Conservation (phyloP, 1,284 basidiomycete species). For the Ceratobasidium sp. region DNA sequence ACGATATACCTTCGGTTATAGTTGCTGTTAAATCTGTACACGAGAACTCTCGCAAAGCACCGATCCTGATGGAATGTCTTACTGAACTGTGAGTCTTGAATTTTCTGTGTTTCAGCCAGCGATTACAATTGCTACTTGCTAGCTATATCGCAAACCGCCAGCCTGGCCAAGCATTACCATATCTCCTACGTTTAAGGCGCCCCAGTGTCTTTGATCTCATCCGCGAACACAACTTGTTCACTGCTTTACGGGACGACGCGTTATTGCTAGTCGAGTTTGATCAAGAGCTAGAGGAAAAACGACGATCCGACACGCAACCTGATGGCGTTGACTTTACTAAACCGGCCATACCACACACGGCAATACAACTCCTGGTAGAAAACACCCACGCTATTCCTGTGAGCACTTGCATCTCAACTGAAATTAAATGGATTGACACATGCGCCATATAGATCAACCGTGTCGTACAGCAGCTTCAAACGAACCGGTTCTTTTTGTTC, state of each 20-base stretch:
- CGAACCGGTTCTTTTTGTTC: constrained; percentile 85
- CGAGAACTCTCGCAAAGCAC: constrained; percentile 68
- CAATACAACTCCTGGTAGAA: constrained; percentile 90
- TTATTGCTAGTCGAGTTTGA: constrained; percentile 94
- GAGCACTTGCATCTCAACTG: neutral
- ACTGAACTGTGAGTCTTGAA: constrained; percentile 78
- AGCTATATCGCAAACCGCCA: constrained; percentile 89
- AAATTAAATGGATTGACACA: neutral
- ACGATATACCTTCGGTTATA: constrained; percentile 88
- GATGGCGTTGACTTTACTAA: constrained; percentile 38
- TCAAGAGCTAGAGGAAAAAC: constrained; percentile 79
- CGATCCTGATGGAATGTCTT: constrained; percentile 88
- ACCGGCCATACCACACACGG: constrained; percentile 59
- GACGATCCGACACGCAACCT: constrained; percentile 52
- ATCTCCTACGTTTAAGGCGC: constrained; percentile 84
- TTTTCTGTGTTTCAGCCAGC: neutral
- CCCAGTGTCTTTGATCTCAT: constrained; percentile 96
- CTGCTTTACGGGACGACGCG: constrained; percentile 93
- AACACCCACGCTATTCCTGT: constrained; percentile 97
- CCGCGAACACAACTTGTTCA: constrained; percentile 92
- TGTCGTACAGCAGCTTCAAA: constrained; percentile 88
- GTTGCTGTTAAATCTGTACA: constrained; percentile 87
- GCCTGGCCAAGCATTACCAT: constrained; percentile 93
- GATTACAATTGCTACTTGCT: neutral
- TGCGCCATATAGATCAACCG: constrained; percentile 72